These are phyloP conservation scores for Neckera pumila DNA, from an alignment of 225 moss, liverwort and hornwort species.

Conservation along the genomic window DNA sequence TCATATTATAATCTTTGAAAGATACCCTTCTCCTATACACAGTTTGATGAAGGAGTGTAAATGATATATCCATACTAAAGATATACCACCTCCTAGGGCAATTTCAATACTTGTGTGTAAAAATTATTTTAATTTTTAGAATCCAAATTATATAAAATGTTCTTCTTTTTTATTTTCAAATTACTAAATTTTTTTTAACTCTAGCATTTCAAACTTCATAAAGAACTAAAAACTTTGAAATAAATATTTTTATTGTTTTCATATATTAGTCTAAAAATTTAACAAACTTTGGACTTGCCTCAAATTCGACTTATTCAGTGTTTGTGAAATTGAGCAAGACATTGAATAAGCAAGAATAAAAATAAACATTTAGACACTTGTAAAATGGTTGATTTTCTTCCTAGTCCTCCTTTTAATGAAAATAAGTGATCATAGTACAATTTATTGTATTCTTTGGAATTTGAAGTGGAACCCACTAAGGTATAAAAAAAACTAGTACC, in stretches of 20 bases:
- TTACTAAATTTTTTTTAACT: background rate
- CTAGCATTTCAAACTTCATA: background rate
- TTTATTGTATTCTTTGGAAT: background rate
- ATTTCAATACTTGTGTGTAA: background rate
- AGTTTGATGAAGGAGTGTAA: background rate
- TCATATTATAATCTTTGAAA: background rate
- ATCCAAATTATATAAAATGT: background rate
- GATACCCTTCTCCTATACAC: accelerated
- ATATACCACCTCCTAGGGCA: background rate
- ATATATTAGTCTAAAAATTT: too few relatives aligned
- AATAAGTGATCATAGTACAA: too few relatives aligned
- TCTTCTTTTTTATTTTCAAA: background rate
- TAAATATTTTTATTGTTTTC: too few relatives aligned
- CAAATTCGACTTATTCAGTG: too few relatives aligned
- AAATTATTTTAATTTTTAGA: background rate
- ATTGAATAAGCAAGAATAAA: background rate
- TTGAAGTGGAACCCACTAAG: background rate
- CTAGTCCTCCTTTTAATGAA: background rate
- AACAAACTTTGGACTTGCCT: background rate
- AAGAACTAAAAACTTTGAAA: background rate
- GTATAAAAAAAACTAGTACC: background rate
- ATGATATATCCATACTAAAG: background rate
- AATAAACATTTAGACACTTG: too few relatives aligned
- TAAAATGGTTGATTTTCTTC: background rate
- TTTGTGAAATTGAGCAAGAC: too few relatives aligned